These are phyloP conservation scores for Solanum hybrid DNA, from an alignment of 305 asterid species.

Conservation along the genomic window DNA sequence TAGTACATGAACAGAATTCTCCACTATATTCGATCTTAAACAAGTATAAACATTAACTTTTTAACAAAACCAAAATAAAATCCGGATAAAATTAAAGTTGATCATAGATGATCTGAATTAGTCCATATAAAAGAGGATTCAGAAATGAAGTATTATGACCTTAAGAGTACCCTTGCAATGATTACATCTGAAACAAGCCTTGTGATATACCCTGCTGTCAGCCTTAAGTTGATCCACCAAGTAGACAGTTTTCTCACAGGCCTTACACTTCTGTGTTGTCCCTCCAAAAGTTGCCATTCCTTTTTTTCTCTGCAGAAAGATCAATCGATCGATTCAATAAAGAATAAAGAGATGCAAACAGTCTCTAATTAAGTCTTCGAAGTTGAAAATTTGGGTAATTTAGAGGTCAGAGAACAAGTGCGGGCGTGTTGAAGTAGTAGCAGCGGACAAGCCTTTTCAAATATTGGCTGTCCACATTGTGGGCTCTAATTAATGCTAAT, in stretches of 20 bases:
- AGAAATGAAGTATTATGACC: slow-evolving; percentile 21
- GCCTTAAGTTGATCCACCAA: slow-evolving; percentile 73
- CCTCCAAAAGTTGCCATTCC: slow-evolving; percentile 66
- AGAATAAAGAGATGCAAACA: neutral
- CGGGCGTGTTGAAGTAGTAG: slow-evolving; percentile 5
- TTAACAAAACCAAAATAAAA: neutral
- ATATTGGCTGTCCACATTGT: slow-evolving; percentile 17
- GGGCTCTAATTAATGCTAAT: slow-evolving; percentile 5
- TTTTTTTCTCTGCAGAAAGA: neutral
- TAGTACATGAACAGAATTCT: neutral
- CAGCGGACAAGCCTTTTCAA: neutral
- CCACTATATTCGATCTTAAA: neutral
- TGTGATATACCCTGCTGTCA: slow-evolving; percentile 66
- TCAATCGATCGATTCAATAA: neutral
- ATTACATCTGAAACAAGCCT: slow-evolving; percentile 75
- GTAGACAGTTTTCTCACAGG: slow-evolving; percentile 75
- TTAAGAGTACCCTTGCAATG: slow-evolving; percentile 86
- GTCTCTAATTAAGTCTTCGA: neutral
- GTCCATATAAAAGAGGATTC: neutral
- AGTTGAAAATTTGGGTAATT: slow-evolving; percentile 4
- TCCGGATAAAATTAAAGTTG: no score
- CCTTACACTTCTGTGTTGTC: slow-evolving; percentile 73
- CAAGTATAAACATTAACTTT: neutral
- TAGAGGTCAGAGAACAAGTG: slow-evolving; percentile 22
- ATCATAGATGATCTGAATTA: neutral